Evolutionary conservation across 768 basidiomycete species (phyloP), one percentile per base, ranked within the genome.

Genomic region (Pleurotus eryngii): DNA sequence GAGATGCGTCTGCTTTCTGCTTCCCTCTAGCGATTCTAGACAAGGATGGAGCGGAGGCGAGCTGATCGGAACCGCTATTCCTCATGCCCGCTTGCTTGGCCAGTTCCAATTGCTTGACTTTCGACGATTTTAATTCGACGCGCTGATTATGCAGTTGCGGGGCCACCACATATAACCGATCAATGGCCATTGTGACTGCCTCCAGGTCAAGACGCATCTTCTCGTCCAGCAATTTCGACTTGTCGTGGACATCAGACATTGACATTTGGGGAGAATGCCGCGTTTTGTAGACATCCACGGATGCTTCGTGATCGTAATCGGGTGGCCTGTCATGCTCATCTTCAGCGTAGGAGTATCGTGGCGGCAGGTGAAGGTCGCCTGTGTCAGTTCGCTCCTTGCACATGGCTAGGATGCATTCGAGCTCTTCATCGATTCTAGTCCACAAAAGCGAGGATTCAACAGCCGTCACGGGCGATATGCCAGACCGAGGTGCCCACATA

Each of bases 81-180:
- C 37, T 45, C 0, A 65, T 49, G 8, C 77, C 81, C 42, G 76
- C 74, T 55, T 72, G 72, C 45, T 82, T 73, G 4, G 90, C 92
- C 45, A 80, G 80, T 70, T 92, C 89, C 75, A 93, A 81, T 70
- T 92, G 81, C 11, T 81, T 81, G 12, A 86, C 63, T 66, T 92
- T 90, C 22, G 82, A 74, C 4, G 79, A 79, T 64, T 87, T 87
- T 46, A 96, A 81, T 68, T 95, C 95, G n/a, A 91, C 93, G 0
- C 97, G 85, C 70, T 99, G 96, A 67, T 95, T 89, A 58, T 89
- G 84, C 42, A 98, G 71, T 68, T 96, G 95, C 0, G 96, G 95
- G 0, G 93, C 85, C 27, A 88, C 90, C 6, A 82, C 70, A 69
- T 97, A 92, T 9, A 98, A 74, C 38, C 94, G 78, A 68, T 96